These are phyloP conservation scores for Acer yangbiense DNA, from an alignment of 345 rosid species.

Conservation along the genomic window DNA sequence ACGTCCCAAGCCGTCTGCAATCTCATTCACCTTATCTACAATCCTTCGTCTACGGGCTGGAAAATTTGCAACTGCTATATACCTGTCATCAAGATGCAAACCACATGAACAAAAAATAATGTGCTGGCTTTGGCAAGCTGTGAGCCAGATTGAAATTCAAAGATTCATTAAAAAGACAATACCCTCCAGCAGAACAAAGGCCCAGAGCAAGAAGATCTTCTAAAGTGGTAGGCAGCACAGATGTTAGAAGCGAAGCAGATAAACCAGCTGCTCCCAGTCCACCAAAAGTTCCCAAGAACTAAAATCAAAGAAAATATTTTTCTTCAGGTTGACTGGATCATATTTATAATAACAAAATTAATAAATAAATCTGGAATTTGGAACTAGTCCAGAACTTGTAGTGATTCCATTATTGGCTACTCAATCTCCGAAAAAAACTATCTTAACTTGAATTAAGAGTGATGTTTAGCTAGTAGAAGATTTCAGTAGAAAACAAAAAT, in stretches of 20 bases:
- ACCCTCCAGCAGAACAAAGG: slow-evolving; percentile 99
- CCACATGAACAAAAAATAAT: neutral
- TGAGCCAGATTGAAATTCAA: slow-evolving; percentile 1
- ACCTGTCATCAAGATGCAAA: slow-evolving; percentile 43
- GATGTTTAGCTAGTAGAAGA: neutral
- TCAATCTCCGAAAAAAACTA: neutral
- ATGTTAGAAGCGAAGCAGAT: slow-evolving; percentile 89
- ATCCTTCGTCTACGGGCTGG: slow-evolving; percentile 67
- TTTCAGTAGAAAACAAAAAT: neutral
- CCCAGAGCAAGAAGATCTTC: slow-evolving; percentile 96
- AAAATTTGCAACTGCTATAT: slow-evolving; percentile 72
- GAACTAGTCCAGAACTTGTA: neutral
- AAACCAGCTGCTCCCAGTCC: slow-evolving; percentile 93
- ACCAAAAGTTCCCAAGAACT: slow-evolving; percentile 85
- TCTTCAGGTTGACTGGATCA: slow-evolving; percentile 16
- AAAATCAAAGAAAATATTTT: slow-evolving; percentile 23
- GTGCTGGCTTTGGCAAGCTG: neutral
- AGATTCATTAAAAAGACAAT: slow-evolving; percentile 24
- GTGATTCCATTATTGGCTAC: too few relatives aligned
- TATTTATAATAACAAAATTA: neutral
- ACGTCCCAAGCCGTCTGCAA: slow-evolving; percentile 61
- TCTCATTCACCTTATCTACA: slow-evolving; percentile 61
- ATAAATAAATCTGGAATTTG: neutral
- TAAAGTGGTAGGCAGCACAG: slow-evolving; percentile 76
- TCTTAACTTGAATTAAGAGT: neutral